Conservation (phyloP, 148 eudicot species). For the Rheum nobile region DNA sequence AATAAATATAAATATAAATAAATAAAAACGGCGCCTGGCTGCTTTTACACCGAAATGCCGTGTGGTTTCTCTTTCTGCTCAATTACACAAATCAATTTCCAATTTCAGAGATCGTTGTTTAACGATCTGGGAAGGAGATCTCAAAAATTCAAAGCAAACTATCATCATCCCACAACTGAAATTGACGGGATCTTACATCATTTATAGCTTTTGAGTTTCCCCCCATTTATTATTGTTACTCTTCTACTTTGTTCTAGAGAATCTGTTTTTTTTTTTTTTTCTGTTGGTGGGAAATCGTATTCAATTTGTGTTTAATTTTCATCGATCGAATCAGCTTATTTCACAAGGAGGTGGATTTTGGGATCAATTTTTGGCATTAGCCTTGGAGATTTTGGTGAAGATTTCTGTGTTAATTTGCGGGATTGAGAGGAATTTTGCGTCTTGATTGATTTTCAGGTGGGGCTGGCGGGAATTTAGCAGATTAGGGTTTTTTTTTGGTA, state of each 20-base stretch:
- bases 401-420: background rate
- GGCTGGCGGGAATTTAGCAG: background rate
- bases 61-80: background rate
- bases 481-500: conserved; percentile 13
- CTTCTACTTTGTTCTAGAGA: background rate
- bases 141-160: background rate
- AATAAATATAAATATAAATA: background rate
- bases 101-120: background rate
- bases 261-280: background rate
- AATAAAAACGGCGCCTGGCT: conserved; percentile 4
- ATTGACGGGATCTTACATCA: background rate
- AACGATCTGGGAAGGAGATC: conserved; percentile 1
- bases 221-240: background rate
- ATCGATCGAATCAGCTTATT: background rate
- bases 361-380: background rate
- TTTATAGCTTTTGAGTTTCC: background rate
- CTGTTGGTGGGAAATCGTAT: background rate
- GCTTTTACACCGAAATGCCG: conserved; percentile 3
- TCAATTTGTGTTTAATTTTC: background rate
- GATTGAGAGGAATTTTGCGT: background rate
- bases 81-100: background rate
- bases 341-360: background rate
- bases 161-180: background rate
- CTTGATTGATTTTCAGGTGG: background rate
- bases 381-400: background rate